Conservation (phyloP, 257 asterid species). For the Ligustrum vulgare region DNA sequence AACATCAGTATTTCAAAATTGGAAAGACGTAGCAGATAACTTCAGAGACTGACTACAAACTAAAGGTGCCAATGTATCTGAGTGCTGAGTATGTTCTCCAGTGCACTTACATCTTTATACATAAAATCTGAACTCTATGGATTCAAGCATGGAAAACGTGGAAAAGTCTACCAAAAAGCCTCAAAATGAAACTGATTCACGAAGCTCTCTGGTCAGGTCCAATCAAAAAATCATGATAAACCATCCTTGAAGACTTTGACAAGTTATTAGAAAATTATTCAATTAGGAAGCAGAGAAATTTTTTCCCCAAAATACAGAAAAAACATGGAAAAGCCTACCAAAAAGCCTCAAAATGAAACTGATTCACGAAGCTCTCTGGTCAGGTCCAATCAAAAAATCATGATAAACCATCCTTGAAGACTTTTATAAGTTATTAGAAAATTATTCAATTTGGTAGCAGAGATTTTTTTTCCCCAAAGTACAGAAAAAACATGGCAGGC, state of each 20-base stretch:
- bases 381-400: background rate
- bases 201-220: background rate
- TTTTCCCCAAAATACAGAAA: no score
- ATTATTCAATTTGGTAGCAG: background rate
- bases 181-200: background rate
- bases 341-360: background rate
- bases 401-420: background rate
- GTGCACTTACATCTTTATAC: constrained; percentile 11
- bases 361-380: background rate
- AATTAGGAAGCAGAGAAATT: no score
- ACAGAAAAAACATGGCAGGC: background rate
- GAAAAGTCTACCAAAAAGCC: background rate
- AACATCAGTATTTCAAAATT: constrained; percentile 1
- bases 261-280: background rate
- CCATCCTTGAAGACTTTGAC: background rate
- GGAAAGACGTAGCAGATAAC: constrained; percentile 11
- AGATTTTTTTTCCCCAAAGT: background rate
- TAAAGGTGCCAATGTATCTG: constrained; percentile 2
- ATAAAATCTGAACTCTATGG: constrained; percentile 19
- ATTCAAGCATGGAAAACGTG: constrained; percentile 12
- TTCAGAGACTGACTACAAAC: constrained; percentile 1
- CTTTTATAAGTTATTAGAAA: background rate
- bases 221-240: background rate
- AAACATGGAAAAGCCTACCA: background rate
- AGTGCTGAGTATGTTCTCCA: constrained; percentile 4